phyloP scores from a whole-genome alignment of 1,139 yeast genomes.

The Hemisphaericaspora xylanilytica region DNA sequence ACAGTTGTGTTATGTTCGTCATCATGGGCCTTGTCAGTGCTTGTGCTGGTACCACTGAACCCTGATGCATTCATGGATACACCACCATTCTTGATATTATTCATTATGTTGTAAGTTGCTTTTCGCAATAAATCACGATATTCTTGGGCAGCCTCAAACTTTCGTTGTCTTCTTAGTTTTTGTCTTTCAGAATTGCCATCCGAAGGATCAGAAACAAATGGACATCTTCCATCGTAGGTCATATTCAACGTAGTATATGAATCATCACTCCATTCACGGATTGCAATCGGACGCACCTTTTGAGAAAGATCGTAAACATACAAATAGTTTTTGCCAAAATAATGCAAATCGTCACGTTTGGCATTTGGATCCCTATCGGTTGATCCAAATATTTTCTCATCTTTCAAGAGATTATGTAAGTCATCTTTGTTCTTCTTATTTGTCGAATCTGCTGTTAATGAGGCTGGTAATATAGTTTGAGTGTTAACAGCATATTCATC shows the following conservation, averaged over 20 bases:
- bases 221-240: constrained; percentile 68
- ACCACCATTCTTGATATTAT: constrained; percentile 26
- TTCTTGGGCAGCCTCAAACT: constrained; percentile 40
- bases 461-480: constrained; percentile 10
- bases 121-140: constrained; percentile 38
- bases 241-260: constrained; percentile 43
- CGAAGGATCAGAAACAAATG: constrained; percentile 54
- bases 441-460: constrained; percentile 10
- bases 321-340: constrained; percentile 65
- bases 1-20: constrained; percentile 17
- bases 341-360: constrained; percentile 78
- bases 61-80: constrained; percentile 17
- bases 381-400: constrained; percentile 84
- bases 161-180: constrained; percentile 35
- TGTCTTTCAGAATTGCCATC: constrained; percentile 42
- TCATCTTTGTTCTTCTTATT: constrained; percentile 20
- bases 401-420: constrained; percentile 68
- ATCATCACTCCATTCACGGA: constrained; percentile 70
- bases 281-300: constrained; percentile 75
- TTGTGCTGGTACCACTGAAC: constrained; percentile 29
- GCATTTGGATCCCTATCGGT: constrained; percentile 88
- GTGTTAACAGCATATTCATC: constrained; percentile 14
- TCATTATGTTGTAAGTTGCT: constrained; percentile 35
- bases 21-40: constrained; percentile 27
- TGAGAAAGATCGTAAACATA: constrained; percentile 82